Evolutionary conservation across 108 stramenopile genomes (phyloP).

Genomic region (Fragilaria crotonensis): DNA sequence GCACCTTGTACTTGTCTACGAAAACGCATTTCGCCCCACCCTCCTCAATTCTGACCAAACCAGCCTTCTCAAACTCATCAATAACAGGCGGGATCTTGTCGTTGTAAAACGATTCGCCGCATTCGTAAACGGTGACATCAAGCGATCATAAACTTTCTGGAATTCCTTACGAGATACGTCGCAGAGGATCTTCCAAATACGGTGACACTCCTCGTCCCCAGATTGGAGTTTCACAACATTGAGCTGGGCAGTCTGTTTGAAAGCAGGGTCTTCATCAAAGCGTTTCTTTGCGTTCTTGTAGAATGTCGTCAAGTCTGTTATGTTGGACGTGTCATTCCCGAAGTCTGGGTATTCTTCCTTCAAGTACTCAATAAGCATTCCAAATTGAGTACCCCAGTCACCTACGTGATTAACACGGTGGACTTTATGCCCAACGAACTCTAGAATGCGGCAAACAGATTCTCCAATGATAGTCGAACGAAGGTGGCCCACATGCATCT

Average conservation of each 20-base stretch:
- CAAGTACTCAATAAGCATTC: slow-evolving; percentile 98
- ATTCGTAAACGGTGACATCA: slow-evolving; percentile 91
- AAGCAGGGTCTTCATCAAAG: slow-evolving; percentile 91
- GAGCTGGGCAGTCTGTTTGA: slow-evolving; percentile 87
- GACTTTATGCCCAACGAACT: slow-evolving; percentile 87
- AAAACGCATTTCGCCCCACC: slow-evolving; percentile 94
- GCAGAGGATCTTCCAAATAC: slow-evolving; percentile 93
- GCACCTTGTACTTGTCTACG: slow-evolving; percentile 77
- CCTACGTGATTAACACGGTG: slow-evolving; percentile 97
- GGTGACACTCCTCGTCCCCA: slow-evolving; percentile 85
- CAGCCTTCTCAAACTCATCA: slow-evolving; percentile 74
- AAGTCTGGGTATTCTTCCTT: slow-evolving; percentile 88
- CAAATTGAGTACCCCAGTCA: slow-evolving; percentile 99
- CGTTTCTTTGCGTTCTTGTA: slow-evolving; percentile 95
- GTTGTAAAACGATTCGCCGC: slow-evolving; percentile 99
- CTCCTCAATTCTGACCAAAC: slow-evolving; percentile 67
- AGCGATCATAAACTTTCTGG: slow-evolving; percentile 94
- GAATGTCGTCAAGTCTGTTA: slow-evolving; percentile 92
- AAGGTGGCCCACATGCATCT: slow-evolving; percentile 99
- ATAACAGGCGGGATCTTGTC: slow-evolving; percentile 92
- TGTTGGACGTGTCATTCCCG: slow-evolving; percentile 52
- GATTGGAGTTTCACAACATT: slow-evolving; percentile 96
- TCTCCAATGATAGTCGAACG: slow-evolving; percentile 99
- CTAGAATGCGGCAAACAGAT: slow-evolving; percentile 90
- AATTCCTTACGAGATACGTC: slow-evolving; percentile 93